phyloP scores from a whole-genome alignment of 2,329 filamentous ascomycete genomes.

The Alternaria panax region DNA sequence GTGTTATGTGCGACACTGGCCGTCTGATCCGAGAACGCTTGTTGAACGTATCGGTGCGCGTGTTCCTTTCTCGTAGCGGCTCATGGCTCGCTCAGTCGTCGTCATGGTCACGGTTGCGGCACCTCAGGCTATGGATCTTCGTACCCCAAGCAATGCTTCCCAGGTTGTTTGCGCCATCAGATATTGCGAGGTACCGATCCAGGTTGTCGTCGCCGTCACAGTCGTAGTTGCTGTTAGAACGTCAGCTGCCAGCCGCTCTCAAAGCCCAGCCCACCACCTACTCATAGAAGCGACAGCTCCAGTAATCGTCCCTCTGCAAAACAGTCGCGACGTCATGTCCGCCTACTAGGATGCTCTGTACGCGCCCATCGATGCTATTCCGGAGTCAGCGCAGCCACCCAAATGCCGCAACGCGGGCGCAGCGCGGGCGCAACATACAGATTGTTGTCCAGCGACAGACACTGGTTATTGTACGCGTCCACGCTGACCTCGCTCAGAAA shows the following conservation, averaged over 20 bases:
- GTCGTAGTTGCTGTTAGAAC: conserved; percentile 38
- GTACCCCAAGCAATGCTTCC: conserved; percentile 39
- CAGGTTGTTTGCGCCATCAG: conserved; percentile 45
- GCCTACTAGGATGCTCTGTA: conserved; percentile 43
- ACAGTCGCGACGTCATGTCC: conserved; percentile 39
- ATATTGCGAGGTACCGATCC: conserved; percentile 30
- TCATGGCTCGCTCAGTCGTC: conserved; percentile 11
- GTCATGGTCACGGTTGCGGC: conserved; percentile 27
- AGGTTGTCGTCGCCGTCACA: conserved; percentile 31
- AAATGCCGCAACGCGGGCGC: neutral
- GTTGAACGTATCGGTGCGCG: neutral
- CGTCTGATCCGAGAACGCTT: neutral
- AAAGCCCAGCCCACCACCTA: conserved; percentile 21
- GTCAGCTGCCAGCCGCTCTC: neutral
- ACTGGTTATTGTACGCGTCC: conserved; percentile 40
- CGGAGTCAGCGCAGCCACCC: neutral
- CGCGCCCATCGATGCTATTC: conserved; percentile 45
- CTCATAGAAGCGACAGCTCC: conserved; percentile 48
- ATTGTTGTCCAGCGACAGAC: conserved; percentile 44
- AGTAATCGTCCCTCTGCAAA: conserved; percentile 35
- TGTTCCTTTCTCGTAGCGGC: neutral
- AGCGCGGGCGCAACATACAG: conserved; percentile 27
- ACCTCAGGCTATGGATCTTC: conserved; percentile 39
- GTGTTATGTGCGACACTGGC: neutral
- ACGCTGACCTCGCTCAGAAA: conserved; percentile 43